Conservation (phyloP, 345 rosid genomes). For the Moringa oleifera region DNA sequence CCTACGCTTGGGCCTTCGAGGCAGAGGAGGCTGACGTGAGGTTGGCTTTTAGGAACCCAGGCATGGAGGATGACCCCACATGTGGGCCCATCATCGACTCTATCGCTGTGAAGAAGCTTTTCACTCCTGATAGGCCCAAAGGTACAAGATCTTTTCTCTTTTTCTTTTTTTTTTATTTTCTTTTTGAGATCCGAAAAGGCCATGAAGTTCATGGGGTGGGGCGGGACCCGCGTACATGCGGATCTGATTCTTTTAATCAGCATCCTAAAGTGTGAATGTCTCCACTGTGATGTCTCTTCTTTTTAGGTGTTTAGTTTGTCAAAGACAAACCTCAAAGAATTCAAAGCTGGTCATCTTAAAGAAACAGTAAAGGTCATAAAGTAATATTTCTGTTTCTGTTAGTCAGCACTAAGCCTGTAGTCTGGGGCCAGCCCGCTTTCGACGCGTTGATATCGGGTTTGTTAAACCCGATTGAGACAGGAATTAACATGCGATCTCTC, state of each 20-base stretch:
- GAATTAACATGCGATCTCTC: background rate
- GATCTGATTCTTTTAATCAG: background rate
- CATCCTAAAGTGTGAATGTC: background rate
- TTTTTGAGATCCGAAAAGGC: no score
- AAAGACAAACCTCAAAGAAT: no score
- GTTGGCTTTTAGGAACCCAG: constrained; percentile 72
- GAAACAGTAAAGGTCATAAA: background rate
- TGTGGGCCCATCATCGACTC: constrained; percentile 97
- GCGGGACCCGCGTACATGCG: no score
- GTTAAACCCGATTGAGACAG: no score
- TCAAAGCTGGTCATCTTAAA: background rate
- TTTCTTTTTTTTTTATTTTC: background rate
- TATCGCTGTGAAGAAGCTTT: constrained; percentile 82
- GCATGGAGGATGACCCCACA: constrained; percentile 97
- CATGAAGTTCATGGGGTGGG: no score
- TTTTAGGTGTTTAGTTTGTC: no score
- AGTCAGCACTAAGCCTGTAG: no score
- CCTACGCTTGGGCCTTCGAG: constrained; percentile 86
- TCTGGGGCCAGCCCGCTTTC: no score
- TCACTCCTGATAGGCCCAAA: constrained; percentile 65
- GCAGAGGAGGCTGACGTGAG: constrained; percentile 52
- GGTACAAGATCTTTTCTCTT: constrained; percentile 30
- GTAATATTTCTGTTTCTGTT: background rate
- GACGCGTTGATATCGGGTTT: no score
- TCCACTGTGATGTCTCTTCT: background rate